Percentiles rank a stretch among this genome's conserved stretches.
Conservation (phyloP, 2,329 filamentous ascomycete species). For the Fusarium lyarnte region DNA sequence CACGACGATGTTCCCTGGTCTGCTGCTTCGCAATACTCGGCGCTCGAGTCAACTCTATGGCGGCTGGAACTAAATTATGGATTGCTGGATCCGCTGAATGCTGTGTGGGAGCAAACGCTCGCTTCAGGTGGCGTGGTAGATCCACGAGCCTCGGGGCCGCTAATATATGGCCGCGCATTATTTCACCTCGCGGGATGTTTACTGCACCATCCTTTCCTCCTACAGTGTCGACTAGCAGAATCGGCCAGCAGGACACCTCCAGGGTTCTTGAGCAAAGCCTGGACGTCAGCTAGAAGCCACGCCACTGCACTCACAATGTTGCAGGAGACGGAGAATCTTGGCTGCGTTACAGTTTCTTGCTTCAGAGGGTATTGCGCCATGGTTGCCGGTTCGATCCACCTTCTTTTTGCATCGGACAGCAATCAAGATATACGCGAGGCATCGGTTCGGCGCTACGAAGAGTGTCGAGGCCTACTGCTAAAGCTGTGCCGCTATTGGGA, state of each 20-base stretch:
- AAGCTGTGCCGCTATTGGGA: neutral
- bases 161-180: neutral
- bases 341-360: neutral
- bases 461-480: neutral
- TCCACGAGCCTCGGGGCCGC: neutral
- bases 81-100: neutral
- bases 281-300: neutral
- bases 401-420: neutral
- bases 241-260: neutral
- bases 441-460: neutral
- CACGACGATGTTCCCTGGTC: neutral
- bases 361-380: neutral
- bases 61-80: neutral
- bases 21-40: neutral
- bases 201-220: neutral
- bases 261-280: neutral
- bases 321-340: neutral
- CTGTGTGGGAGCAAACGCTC: neutral
- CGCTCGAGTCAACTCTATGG: neutral
- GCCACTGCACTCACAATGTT: neutral
- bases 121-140: neutral
- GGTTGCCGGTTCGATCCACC: neutral
- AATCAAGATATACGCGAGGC: neutral
- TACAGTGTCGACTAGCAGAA: neutral
- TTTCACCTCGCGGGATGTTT: neutral